Base-by-base conservation (phyloP, 805 yeast genomes). In the Suhomyces sp. region DNA sequence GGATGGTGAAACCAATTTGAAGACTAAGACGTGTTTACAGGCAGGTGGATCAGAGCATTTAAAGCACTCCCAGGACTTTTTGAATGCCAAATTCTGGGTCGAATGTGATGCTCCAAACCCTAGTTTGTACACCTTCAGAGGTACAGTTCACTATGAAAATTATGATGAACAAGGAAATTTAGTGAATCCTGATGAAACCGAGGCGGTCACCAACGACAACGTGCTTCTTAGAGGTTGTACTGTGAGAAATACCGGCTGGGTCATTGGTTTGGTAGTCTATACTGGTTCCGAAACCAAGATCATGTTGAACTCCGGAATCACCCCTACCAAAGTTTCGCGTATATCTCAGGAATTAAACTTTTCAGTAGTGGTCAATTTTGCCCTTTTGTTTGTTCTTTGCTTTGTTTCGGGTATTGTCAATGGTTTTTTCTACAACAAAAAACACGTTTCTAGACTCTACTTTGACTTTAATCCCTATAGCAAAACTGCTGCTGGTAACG, bases 211-310 rank as follows among this genome's bases (percentile, higher is more conserved):
- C 2, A 83, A 86, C 61, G 85, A 86, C 65, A 87, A 88, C 63
- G 62, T 87, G 65, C 69, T 88, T 42, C 69, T 88, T 41, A 81
- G 96, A 72, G 96, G 96, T 24, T 87, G 90, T 61, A 76, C 82
- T n/a, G 71, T 88, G 51, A 79, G 94, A 71, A 88, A 88, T 63
- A 88, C 94, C 1, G 86, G 85, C 67, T 88, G 94, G 94, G 90
- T 82, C 23, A 78, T 88, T 65, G 94, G 94, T 52, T 62, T 88
- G 26, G 94, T 87, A 15, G 74, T 82, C 2, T 88, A 85, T 69
- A 88, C 94, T 4, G 96, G 96, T 63, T 77, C 77, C 46, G 94
- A 88, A 58, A 81, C 96, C 3, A 88, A 88, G 62, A 87, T 88
- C 63, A 87, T 88, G 90, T 71, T 88, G 56, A 88, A 88, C 67